Percentiles rank a stretch among this genome's conserved stretches.
Conservation (phyloP, 202 grass and related monocot species). For the Carex arenaria region DNA sequence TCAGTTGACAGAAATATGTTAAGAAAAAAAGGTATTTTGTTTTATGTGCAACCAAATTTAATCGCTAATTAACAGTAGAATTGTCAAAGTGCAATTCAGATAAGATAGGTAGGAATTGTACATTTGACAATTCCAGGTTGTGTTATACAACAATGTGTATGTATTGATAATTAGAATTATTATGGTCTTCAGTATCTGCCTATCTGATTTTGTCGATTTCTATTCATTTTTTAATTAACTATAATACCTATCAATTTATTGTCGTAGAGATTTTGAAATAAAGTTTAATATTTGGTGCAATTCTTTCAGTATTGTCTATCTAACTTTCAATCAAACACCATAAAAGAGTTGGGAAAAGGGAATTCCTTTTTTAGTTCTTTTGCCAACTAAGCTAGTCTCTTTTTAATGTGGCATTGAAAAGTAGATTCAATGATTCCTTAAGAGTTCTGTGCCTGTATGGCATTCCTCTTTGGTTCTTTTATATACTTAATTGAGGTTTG, state of each 20-base stretch:
- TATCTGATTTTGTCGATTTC: background rate
- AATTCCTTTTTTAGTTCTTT: background rate
- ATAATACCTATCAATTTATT: background rate
- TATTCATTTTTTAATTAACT: background rate
- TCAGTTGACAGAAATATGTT: background rate
- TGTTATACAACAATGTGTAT: background rate
- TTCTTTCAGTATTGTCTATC: background rate
- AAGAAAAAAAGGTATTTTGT: background rate
- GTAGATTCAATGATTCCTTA: background rate
- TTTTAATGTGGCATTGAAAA: background rate
- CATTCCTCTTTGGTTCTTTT: background rate
- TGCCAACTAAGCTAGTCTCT: background rate
- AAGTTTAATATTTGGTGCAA: background rate
- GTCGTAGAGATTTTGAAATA: background rate
- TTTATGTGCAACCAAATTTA: background rate
- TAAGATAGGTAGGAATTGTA: background rate
- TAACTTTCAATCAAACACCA: background rate
- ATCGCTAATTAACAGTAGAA: background rate
- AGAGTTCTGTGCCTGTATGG: background rate
- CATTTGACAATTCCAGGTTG: background rate
- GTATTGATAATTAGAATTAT: background rate
- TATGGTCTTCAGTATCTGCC: background rate
- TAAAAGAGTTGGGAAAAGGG: background rate
- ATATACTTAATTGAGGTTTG: conserved; percentile 5
- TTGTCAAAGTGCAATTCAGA: background rate